A percentile compares a stretch with the other conserved stretches of the same genome.
Conservation (phyloP, 2,329 filamentous ascomycete genomes). For the Colletotrichum lini region DNA sequence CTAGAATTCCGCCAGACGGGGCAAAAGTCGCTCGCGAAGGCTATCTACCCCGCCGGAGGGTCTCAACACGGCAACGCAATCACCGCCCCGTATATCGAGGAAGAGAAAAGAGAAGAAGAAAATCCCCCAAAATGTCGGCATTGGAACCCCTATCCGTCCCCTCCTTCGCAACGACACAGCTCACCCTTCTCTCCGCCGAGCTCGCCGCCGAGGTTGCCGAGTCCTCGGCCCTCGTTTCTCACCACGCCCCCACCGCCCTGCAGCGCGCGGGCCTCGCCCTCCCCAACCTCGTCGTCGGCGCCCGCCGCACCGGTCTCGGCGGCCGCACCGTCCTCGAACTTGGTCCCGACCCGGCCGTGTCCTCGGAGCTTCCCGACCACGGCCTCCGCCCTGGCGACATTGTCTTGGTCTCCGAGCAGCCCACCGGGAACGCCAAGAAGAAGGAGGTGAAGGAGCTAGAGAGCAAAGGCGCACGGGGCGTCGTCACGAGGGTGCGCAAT, state of each 20-base stretch:
- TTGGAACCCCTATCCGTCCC: constrained; percentile 70
- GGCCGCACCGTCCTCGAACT: constrained; percentile 93
- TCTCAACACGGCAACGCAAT: too few species aligned
- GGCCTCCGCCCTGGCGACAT: constrained; percentile 84
- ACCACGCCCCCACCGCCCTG: constrained; percentile 77
- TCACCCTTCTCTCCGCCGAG: constrained; percentile 79
- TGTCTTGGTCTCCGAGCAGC: constrained; percentile 82
- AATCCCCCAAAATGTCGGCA: constrained; percentile 51
- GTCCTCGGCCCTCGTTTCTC: constrained; percentile 76
- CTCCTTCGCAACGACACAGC: constrained; percentile 79
- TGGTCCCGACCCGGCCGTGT: constrained; percentile 77
- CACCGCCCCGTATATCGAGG: not conserved
- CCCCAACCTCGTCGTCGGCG: constrained; percentile 79
- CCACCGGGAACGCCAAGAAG: constrained; percentile 79
- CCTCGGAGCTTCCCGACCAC: constrained; percentile 78
- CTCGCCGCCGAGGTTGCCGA: constrained; percentile 80
- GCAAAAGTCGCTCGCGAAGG: not conserved
- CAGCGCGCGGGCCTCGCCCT: constrained; percentile 85
- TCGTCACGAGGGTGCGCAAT: constrained; percentile 76
- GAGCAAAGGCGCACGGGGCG: constrained; percentile 77
- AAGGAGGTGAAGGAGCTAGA: constrained; percentile 79
- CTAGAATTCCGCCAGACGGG: not conserved
- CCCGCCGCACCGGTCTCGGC: constrained; percentile 89
- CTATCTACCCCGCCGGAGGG: too few species aligned
- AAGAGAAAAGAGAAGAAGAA: not conserved